Percentiles rank a stretch among this genome's conserved stretches.
Conservation (phyloP, 495 filamentous ascomycete genomes). For the Haplographium delicatum region DNA sequence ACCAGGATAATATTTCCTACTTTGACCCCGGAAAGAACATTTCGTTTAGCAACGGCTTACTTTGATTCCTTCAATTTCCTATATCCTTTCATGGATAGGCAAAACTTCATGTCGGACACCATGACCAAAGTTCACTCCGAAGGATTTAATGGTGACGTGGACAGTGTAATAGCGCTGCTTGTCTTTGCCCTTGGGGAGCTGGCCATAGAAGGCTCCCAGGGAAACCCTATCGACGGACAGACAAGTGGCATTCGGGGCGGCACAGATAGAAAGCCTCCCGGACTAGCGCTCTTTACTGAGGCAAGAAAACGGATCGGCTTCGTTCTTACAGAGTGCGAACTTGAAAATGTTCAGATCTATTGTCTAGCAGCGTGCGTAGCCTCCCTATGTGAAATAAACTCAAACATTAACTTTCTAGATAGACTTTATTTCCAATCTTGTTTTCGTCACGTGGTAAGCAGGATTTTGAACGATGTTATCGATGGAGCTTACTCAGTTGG, state of each 20-base stretch:
- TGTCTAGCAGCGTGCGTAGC: constrained; percentile 44
- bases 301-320: constrained; percentile 54
- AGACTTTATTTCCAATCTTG: constrained; percentile 50
- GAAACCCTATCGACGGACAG: constrained; percentile 40
- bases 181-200: constrained; percentile 53
- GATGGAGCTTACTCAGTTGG: constrained; percentile 8
- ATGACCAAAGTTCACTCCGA: constrained; percentile 39
- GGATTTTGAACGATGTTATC: constrained; percentile 12
- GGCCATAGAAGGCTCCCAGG: constrained; percentile 42
- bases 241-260: constrained; percentile 50
- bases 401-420: constrained; percentile 5
- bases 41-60: constrained; percentile 43
- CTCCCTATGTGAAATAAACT: constrained; percentile 6
- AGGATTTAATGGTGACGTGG: constrained; percentile 44
- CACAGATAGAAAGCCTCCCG: constrained; percentile 42
- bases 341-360: constrained; percentile 54
- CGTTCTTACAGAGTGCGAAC: constrained; percentile 44
- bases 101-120: constrained; percentile 42
- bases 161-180: constrained; percentile 48
- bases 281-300: constrained; percentile 54
- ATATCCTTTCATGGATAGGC: constrained; percentile 50
- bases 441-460: constrained; percentile 42
- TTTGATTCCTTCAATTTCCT: constrained; percentile 52
- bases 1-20: constrained; percentile 22
- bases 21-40: constrained; percentile 45